These are phyloP conservation scores for Anisogramma anomala DNA, from an alignment of 2,329 filamentous ascomycete genomes.

Conservation along the genomic window DNA sequence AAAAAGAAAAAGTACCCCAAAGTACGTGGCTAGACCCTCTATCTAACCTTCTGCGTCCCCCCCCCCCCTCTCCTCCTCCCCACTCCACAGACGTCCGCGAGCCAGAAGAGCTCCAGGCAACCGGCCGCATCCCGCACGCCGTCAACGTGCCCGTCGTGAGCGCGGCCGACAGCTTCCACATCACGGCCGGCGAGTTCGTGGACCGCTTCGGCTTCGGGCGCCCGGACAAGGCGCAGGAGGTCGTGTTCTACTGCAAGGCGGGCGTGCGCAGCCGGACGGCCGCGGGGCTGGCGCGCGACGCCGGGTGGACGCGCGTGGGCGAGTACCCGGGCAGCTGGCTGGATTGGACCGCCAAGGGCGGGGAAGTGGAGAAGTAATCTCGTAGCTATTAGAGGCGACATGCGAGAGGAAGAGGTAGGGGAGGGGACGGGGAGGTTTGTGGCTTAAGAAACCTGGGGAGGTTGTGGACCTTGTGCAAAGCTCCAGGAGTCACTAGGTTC, in stretches of 20 bases:
- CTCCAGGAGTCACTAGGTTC: neutral
- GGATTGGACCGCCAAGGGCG: constrained; percentile 70
- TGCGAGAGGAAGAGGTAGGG: neutral
- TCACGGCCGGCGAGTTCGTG: constrained; percentile 67
- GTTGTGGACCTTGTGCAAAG: too few species aligned
- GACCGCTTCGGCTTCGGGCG: constrained; percentile 69
- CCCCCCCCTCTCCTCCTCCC: neutral
- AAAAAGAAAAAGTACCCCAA: too few species aligned
- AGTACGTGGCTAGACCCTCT: too few species aligned
- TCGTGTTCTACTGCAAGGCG: constrained; percentile 89
- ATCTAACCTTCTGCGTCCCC: too few species aligned
- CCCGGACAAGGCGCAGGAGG: constrained; percentile 40
- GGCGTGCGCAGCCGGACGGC: constrained; percentile 73
- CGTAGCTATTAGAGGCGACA: neutral
- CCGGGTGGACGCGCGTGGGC: constrained; percentile 60
- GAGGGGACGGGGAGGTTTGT: neutral
- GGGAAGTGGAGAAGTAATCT: constrained; percentile 40
- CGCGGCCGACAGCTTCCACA: constrained; percentile 67
- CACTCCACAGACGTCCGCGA: constrained; percentile 54
- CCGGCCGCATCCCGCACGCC: constrained; percentile 66
- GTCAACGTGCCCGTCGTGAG: constrained; percentile 73
- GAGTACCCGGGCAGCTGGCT: constrained; percentile 69
- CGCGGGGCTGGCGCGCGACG: constrained; percentile 62
- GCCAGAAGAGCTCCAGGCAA: constrained; percentile 50
- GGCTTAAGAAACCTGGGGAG: neutral